A percentile compares a stretch with the other conserved stretches of the same genome.
Conservation (phyloP, 345 rosid genomes). For the Ailanthus altissimus region DNA sequence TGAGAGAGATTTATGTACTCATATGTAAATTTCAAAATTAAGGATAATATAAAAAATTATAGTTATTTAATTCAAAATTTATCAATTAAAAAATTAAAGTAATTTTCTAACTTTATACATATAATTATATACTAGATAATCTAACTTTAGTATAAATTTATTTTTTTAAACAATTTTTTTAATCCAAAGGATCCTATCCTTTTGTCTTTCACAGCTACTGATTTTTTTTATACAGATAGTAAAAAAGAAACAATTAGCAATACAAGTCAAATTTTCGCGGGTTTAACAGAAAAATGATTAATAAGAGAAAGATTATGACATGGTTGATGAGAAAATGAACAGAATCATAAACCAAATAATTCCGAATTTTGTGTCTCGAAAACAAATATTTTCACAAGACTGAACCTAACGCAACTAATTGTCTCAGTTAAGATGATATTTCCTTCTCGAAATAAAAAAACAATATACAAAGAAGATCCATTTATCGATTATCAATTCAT, state of each 20-base stretch:
- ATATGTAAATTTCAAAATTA: too few species aligned
- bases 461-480: background rate
- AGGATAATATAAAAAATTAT: too few species aligned
- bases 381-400: background rate
- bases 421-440: background rate
- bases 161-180: too few species aligned
- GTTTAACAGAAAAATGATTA: background rate
- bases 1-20: too few species aligned
- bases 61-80: too few species aligned
- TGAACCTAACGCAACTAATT: background rate
- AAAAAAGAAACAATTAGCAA: too few species aligned
- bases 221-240: conserved; percentile 41
- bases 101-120: too few species aligned
- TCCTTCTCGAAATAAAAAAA: background rate
- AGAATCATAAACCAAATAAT: background rate
- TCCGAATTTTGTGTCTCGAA: background rate
- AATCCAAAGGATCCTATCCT: conserved; percentile 19
- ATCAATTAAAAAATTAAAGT: too few species aligned
- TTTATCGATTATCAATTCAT: background rate
- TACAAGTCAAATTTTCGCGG: too few species aligned
- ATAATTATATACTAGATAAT: too few species aligned
- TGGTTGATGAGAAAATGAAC: background rate
- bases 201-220: conserved; percentile 14
- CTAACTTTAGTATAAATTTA: too few species aligned
- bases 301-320: background rate